Percentiles rank a stretch among this genome's conserved stretches.
Evolutionary conservation across 2,329 filamentous ascomycete species (phyloP).

Genomic region (Rosellinia necatrix): DNA sequence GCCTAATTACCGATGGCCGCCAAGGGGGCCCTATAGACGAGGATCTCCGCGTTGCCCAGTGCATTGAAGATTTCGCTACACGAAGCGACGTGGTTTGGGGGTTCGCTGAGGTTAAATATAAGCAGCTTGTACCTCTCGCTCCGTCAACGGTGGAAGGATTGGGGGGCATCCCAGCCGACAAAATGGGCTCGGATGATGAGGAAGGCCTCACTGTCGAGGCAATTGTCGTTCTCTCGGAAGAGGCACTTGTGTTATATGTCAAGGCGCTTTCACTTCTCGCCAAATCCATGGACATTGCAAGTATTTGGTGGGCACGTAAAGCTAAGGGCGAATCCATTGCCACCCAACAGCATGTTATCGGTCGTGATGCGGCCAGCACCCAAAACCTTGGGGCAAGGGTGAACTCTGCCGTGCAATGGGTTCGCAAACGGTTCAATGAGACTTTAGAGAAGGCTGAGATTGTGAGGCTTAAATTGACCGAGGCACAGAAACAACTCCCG

Average conservation of each 20-base stretch:
- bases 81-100: slow-evolving; percentile 95
- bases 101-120: slow-evolving; percentile 98
- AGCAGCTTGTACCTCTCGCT: slow-evolving; percentile 88
- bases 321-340: slow-evolving; percentile 65
- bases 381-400: slow-evolving; percentile 70
- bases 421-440: slow-evolving; percentile 92
- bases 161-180: slow-evolving; percentile 63
- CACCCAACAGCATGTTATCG: slow-evolving; percentile 45
- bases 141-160: slow-evolving; percentile 77
- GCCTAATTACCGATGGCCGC: slow-evolving; percentile 71
- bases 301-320: slow-evolving; percentile 86
- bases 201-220: slow-evolving; percentile 85
- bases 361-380: slow-evolving; percentile 47
- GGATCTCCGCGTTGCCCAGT: slow-evolving; percentile 75
- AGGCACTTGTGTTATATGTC: slow-evolving; percentile 93
- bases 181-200: slow-evolving; percentile 64
- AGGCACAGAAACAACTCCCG: slow-evolving; percentile 83
- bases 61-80: slow-evolving; percentile 89
- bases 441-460: slow-evolving; percentile 95
- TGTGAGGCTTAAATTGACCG: slow-evolving; percentile 83
- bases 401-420: slow-evolving; percentile 95
- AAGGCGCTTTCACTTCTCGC: slow-evolving; percentile 89
- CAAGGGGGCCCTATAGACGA: slow-evolving; percentile 70
- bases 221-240: slow-evolving; percentile 84
- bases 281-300: slow-evolving; percentile 94